Evolutionary conservation across 2,329 filamentous ascomycete species (phyloP), one percentile per base, ranked within the genome.

Genomic region (Cryphonectria parasitica): DNA sequence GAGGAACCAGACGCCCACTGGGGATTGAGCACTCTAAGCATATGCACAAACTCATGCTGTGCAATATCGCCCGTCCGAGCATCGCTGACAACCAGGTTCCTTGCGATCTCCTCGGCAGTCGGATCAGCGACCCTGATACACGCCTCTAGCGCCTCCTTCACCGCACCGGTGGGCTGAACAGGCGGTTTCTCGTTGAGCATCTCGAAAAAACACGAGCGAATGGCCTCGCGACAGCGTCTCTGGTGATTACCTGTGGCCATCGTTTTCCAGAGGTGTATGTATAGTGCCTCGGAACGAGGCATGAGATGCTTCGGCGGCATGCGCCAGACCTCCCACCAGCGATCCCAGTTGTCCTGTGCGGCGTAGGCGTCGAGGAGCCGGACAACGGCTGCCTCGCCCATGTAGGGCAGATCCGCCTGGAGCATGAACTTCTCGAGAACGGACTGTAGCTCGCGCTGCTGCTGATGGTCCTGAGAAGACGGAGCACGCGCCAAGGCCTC

Each of bases 311-410:
- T 82, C 19, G 89, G 80, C 4, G 88, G 84, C 69, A 84, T 82
- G 68, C 85, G 84, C 83, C 90, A 92, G 13, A 84, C 76, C 28
- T 87, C 82, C 89, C 88, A 91, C 75, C 92, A 88, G 7, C 82
- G 80, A 22, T 83, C 77, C 84, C 88, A 90, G 73, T 89, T 80
- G 25, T 77, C 75, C 71, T 82, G 82, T 28, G 74, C 73, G 6
- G 86, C 82, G 73, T 88, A 86, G 1, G 82, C 80, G 3, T 78
- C 74, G 79, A 88, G 79, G 49, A 89, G 78, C 25, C 78, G 79
- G 60, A 80, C 76, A 13, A 83, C 77, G 64, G 82, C 78, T 3
- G 73, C 68, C 36, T 83, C 80, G 31, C 76, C 74, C 65, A 82
- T 82, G n/a, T 82, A 81, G 2, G 80, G 77, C 39, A 80, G 75